Conservation (phyloP, 2,329 filamentous ascomycete genomes). For the Aspergillus bombycis region DNA sequence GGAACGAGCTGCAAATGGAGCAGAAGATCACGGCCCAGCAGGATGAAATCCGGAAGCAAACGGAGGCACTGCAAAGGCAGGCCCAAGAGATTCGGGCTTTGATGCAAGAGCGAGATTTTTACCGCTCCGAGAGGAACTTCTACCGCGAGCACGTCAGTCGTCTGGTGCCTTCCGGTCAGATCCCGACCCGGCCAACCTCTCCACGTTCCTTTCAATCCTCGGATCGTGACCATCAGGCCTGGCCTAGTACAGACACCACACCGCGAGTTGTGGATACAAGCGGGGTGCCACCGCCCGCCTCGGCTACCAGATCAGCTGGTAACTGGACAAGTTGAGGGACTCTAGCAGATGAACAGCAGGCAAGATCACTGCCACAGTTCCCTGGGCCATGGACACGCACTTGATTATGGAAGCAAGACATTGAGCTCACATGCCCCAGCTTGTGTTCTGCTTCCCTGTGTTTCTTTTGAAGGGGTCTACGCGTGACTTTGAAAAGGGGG, state of each 20-base stretch:
- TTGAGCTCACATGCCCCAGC: neutral
- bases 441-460: too few species aligned
- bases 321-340: constrained; percentile 17
- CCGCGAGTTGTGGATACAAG: constrained; percentile 13
- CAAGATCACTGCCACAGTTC: constrained; percentile 20
- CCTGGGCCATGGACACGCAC: constrained; percentile 22
- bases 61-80: constrained; percentile 33
- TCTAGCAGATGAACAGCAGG: constrained; percentile 16
- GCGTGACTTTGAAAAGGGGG: neutral
- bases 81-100: constrained; percentile 39
- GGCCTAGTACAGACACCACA: constrained; percentile 15
- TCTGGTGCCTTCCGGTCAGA: constrained; percentile 28
- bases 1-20: constrained; percentile 44
- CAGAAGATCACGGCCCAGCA: constrained; percentile 41
- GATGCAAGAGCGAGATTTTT: constrained; percentile 41
- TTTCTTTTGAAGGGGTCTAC: neutral
- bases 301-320: constrained; percentile 13
- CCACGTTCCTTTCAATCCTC: constrained; percentile 25
- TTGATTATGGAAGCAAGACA: constrained; percentile 1
- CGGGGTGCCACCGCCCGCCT: constrained; percentile 9
- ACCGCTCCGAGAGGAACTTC: constrained; percentile 44
- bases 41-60: constrained; percentile 40
- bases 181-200: constrained; percentile 36
- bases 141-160: constrained; percentile 40
- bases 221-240: constrained; percentile 17